Conservation (phyloP, 139 green algal genomes). For the Volvox africanus region DNA sequence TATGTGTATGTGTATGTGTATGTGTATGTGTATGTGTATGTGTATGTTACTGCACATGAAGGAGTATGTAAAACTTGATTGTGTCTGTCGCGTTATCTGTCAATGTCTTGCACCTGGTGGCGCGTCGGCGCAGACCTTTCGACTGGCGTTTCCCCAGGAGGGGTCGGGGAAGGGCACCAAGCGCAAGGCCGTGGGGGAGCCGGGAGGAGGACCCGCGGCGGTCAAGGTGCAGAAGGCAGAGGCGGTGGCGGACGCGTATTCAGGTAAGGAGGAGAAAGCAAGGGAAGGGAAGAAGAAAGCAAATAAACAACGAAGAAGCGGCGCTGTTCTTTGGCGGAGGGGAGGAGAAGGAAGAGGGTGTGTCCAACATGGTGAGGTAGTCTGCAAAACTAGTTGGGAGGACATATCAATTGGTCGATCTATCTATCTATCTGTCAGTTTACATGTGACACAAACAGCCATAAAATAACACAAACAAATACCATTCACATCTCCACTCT, state of each 20-base stretch:
- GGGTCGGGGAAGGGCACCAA: not conserved
- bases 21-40: not conserved
- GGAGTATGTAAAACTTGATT: too few species aligned
- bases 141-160: not conserved
- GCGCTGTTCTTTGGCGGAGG: not conserved
- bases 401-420: too few species aligned
- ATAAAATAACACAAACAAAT: too few species aligned
- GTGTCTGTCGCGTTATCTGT: too few species aligned
- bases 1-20: not conserved
- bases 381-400: too few species aligned
- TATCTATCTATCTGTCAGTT: too few species aligned
- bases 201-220: not conserved
- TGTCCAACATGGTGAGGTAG: too few species aligned
- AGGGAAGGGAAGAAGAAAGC: too few species aligned
- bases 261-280: not conserved
- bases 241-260: slow-evolving; percentile 3
- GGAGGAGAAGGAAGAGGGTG: not conserved
- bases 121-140: slow-evolving; percentile 11
- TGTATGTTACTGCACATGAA: too few species aligned
- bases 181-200: slow-evolving; percentile 5
- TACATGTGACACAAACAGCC: too few species aligned
- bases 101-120: not conserved
- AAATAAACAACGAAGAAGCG: too few species aligned
- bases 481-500: too few species aligned
- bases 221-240: slow-evolving; percentile 4